Conservation (phyloP, 2,329 filamentous ascomycete genomes). For the Rutstroemia sp. region DNA sequence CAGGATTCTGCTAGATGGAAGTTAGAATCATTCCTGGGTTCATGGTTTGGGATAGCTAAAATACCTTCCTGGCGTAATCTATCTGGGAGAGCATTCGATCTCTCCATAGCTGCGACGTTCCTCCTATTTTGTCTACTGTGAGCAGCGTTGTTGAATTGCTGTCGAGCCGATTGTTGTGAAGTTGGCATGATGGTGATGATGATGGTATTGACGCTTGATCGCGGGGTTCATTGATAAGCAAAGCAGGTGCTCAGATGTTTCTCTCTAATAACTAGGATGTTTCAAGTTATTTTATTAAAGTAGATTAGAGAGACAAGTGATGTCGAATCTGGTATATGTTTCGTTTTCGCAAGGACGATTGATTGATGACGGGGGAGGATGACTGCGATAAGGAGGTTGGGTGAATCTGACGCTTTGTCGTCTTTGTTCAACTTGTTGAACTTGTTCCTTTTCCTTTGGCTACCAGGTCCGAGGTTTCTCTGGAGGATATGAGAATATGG, state of each 20-base stretch:
- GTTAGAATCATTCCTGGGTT: not conserved
- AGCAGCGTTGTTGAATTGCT: slow-evolving; percentile 1
- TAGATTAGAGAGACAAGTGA: not conserved
- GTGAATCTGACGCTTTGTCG: not conserved
- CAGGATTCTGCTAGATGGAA: slow-evolving; percentile 66
- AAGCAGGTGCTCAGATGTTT: slow-evolving; percentile 2
- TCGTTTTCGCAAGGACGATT: too few relatives aligned
- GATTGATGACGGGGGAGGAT: too few relatives aligned
- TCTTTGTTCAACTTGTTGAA: not conserved
- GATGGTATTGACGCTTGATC: not conserved
- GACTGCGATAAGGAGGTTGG: not conserved
- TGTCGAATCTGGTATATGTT: not conserved
- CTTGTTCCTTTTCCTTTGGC: too few relatives aligned
- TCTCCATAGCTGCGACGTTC: slow-evolving; percentile 8
- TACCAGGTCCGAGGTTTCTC: too few relatives aligned
- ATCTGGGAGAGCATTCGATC: slow-evolving; percentile 15
- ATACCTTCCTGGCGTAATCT: slow-evolving; percentile 26
- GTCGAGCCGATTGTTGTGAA: slow-evolving; percentile 4
- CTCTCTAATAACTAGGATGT: not conserved
- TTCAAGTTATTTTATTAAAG: not conserved
- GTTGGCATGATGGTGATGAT: slow-evolving; percentile 9
- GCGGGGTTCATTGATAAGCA: slow-evolving; percentile 2
- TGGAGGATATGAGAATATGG: too few relatives aligned
- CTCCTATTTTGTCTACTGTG: slow-evolving; percentile 3
- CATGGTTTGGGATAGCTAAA: not conserved